Percentiles rank a stretch among this genome's conserved stretches.
Conservation (phyloP, 2,329 filamentous ascomycete species). For the Verticillium dahliae region DNA sequence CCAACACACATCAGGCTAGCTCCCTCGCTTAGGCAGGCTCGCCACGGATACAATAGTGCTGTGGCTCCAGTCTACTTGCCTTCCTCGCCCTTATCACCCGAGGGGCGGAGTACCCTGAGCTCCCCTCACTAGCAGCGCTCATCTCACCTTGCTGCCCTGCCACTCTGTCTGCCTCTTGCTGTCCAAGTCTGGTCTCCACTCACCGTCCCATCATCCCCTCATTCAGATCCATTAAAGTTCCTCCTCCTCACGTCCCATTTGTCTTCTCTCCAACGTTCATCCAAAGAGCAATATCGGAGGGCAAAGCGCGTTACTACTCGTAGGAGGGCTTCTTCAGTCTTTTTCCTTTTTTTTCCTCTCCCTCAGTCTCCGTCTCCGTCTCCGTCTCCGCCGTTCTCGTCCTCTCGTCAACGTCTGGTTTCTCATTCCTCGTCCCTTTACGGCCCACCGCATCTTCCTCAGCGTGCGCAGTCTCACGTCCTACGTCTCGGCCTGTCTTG, state of each 20-base stretch:
- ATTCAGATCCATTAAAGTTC: background rate
- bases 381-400: too few species aligned
- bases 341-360: conserved; percentile 13
- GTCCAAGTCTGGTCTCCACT: background rate
- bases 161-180: background rate
- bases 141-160: background rate
- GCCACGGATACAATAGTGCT: background rate
- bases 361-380: conserved; percentile 9
- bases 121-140: background rate
- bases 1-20: background rate
- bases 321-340: background rate
- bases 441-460: background rate
- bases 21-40: background rate
- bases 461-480: background rate
- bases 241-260: background rate
- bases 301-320: background rate
- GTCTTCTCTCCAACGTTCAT: background rate
- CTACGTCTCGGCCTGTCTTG: background rate
- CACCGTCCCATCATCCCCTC: background rate
- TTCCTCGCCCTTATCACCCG: background rate
- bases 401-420: conserved; percentile 9
- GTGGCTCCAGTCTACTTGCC: background rate
- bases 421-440: conserved; percentile 10
- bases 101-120: background rate
- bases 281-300: background rate